Evolutionary conservation across 441 rosid genomes (phyloP).

Genomic region (Rhodomyrtus psidioides): DNA sequence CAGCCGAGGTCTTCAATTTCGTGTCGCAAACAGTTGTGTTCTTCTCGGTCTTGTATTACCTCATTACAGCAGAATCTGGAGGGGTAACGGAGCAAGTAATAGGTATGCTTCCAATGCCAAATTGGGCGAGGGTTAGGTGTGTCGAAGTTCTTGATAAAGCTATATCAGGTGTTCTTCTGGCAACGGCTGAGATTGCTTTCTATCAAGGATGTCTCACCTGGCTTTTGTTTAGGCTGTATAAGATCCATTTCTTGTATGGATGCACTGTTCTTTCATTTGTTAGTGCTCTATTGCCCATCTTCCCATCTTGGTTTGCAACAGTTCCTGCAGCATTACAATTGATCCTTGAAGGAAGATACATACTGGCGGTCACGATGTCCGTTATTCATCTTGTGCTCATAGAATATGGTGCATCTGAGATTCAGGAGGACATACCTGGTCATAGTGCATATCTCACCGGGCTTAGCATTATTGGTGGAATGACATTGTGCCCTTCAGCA

Average conservation of each 20-base stretch:
- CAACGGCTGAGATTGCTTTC: constrained; percentile 85
- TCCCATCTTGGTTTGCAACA: constrained; percentile 85
- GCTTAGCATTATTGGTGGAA: constrained; percentile 95
- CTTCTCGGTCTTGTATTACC: constrained; percentile 76
- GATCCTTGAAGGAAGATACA: constrained; percentile 63
- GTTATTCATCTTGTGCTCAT: constrained; percentile 63
- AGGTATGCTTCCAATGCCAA: constrained; percentile 71
- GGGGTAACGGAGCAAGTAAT: constrained; percentile 96
- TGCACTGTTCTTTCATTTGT: constrained; percentile 75
- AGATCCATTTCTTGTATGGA: constrained; percentile 82
- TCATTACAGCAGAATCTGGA: constrained; percentile 89
- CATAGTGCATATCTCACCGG: constrained; percentile 75
- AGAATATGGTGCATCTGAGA: constrained; percentile 80
- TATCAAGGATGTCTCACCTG: constrained; percentile 95
- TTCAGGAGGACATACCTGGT: constrained; percentile 90
- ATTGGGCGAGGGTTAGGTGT: constrained; percentile 48
- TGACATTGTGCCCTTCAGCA: constrained; percentile 92
- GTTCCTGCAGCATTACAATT: constrained; percentile 74
- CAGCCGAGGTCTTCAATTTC: constrained; percentile 88
- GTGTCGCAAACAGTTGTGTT: constrained; percentile 76
- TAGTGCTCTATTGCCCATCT: constrained; percentile 74
- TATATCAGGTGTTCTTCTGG: constrained; percentile 82
- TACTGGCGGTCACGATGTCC: constrained; percentile 50
- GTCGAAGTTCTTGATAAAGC: constrained; percentile 88
- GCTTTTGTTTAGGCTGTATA: constrained; percentile 75